These are phyloP conservation scores for Moesziomyces antarcticus DNA, from an alignment of 1,284 basidiomycete genomes.

Conservation along the genomic window DNA sequence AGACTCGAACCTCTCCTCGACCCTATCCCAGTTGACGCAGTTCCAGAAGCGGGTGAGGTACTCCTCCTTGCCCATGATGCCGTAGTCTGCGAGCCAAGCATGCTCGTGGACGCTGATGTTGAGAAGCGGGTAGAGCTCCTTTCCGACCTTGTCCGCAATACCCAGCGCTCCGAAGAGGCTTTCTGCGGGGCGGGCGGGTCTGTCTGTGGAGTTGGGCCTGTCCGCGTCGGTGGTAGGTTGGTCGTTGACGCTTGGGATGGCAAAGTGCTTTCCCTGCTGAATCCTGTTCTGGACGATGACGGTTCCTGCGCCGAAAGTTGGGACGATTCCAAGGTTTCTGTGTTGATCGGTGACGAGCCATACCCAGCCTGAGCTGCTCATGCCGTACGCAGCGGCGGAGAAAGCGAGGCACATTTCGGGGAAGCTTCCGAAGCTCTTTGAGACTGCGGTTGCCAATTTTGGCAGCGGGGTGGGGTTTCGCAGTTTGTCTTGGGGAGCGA, in stretches of 20 bases:
- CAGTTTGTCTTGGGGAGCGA: constrained; percentile 68
- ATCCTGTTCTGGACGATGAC: constrained; percentile 75
- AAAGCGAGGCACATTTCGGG: constrained; percentile 80
- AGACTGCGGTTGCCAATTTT: constrained; percentile 71
- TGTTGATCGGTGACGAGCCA: constrained; percentile 82
- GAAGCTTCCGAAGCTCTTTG: constrained; percentile 75
- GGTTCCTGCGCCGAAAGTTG: constrained; percentile 90
- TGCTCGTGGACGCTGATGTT: constrained; percentile 90
- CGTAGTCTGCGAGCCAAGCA: constrained; percentile 88
- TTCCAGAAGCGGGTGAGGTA: constrained; percentile 91
- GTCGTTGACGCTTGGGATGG: constrained; percentile 55
- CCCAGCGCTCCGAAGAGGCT: constrained; percentile 34
- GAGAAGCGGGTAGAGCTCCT: constrained; percentile 79
- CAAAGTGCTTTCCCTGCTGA: constrained; percentile 53
- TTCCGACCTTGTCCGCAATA: constrained; percentile 69
- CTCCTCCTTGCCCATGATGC: constrained; percentile 91
- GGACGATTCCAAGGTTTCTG: constrained; percentile 77
- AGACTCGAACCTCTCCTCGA: constrained; percentile 48
- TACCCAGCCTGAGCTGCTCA: constrained; percentile 82
- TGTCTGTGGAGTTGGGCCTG: not conserved
- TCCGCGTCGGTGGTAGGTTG: constrained; percentile 7
- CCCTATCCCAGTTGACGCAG: constrained; percentile 81
- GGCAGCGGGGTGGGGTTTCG: constrained; percentile 39
- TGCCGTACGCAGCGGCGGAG: constrained; percentile 79
- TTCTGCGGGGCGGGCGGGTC: constrained; percentile 25